These are phyloP conservation scores for Blastomyces silverae DNA, from an alignment of 2,329 filamentous ascomycete genomes.

Conservation along the genomic window DNA sequence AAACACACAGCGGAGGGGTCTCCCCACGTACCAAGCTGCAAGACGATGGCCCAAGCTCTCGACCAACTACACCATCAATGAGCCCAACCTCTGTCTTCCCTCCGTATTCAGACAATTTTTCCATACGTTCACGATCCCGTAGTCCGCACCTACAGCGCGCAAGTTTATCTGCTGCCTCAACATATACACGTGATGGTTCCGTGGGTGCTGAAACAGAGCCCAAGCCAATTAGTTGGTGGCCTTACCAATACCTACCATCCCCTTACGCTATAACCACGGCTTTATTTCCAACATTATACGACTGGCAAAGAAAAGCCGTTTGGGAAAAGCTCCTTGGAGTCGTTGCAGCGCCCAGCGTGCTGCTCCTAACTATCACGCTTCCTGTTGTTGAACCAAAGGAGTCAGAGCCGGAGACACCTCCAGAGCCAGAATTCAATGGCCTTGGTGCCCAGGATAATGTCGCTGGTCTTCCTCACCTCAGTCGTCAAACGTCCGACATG, in stretches of 20 bases:
- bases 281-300: constrained; percentile 78
- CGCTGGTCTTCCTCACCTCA: neutral
- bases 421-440: constrained; percentile 32
- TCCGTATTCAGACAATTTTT: constrained; percentile 52
- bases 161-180: constrained; percentile 44
- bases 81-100: constrained; percentile 60
- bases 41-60: neutral
- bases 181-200: constrained; percentile 37
- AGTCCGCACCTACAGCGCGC: constrained; percentile 54
- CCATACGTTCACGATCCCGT: constrained; percentile 44
- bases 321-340: constrained; percentile 77
- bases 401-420: constrained; percentile 40
- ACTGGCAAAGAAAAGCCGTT: constrained; percentile 73
- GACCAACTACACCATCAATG: constrained; percentile 18
- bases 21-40: constrained; percentile 27
- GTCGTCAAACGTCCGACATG: neutral
- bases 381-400: constrained; percentile 74
- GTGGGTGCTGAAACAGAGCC: constrained; percentile 36
- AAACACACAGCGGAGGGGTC: constrained; percentile 24
- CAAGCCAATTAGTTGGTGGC: constrained; percentile 66
- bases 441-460: constrained; percentile 25
- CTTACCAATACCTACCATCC: constrained; percentile 63
- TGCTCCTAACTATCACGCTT: constrained; percentile 80
- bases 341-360: constrained; percentile 81
- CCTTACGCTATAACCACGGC: constrained; percentile 65